phyloP scores from a whole-genome alignment of 176 grass and related monocot genomes.

The Aegilops longissima region DNA sequence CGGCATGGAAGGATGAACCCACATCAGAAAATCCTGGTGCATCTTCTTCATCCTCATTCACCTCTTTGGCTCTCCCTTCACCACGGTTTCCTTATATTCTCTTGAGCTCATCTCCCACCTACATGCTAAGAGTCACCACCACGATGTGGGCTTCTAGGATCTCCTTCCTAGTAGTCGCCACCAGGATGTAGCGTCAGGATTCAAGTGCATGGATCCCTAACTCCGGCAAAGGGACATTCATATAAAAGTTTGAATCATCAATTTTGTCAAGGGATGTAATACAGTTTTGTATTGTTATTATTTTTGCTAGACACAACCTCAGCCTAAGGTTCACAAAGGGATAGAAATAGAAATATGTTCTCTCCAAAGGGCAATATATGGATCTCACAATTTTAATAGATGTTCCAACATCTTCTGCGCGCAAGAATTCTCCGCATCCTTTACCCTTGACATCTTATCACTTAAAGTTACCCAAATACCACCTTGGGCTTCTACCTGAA shows the following conservation, averaged over 20 bases:
- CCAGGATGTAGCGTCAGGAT: neutral
- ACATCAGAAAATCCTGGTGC: neutral
- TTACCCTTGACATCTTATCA: conserved; percentile 60
- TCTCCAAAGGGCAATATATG: neutral
- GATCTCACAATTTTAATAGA: conserved; percentile 24
- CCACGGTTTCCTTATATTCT: neutral
- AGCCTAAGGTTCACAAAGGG: neutral
- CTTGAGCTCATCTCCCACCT: neutral
- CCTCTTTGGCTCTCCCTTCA: neutral
- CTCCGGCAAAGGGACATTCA: neutral
- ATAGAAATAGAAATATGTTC: neutral
- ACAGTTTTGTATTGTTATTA: neutral
- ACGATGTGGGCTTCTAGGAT: neutral
- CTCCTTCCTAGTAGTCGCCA: neutral
- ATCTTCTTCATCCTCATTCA: neutral
- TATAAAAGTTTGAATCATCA: neutral
- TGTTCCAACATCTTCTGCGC: conserved; percentile 63
- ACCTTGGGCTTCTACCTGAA: conserved; percentile 40
- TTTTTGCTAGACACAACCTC: neutral
- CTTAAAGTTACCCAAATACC: conserved; percentile 45
- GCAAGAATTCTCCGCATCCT: conserved; percentile 73
- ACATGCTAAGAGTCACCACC: neutral
- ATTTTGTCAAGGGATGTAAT: neutral
- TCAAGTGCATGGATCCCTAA: neutral
- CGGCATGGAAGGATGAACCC: no score